Percentiles rank a stretch among this genome's conserved stretches.
Evolutionary conservation across 1,284 basidiomycete genomes (phyloP).

Genomic region (Puccinia horiana): DNA sequence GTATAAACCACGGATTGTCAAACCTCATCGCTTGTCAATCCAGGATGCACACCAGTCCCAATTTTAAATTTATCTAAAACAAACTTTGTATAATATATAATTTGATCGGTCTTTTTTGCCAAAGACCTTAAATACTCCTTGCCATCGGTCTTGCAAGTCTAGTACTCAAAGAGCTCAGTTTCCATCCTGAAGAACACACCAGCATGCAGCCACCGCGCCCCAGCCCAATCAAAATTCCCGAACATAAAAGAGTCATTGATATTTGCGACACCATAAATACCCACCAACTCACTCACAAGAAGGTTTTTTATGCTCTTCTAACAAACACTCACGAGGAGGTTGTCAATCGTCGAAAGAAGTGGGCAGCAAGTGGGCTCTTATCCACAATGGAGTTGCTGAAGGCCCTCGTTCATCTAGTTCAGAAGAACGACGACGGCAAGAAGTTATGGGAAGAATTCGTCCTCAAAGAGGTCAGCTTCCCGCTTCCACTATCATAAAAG

Average conservation of each 20-base stretch:
- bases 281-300: background rate
- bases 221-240: too few relatives aligned
- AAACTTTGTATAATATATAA: too few relatives aligned
- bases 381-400: slow-evolving; percentile 10
- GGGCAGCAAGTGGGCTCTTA: background rate
- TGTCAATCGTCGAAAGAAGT: background rate
- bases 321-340: background rate
- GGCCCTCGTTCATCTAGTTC: background rate
- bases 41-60: too few relatives aligned
- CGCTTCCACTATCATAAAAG: background rate
- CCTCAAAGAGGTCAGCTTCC: background rate
- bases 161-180: too few relatives aligned
- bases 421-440: background rate
- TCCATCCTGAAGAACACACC: too few relatives aligned
- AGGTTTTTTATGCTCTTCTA: background rate
- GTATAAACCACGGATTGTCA: too few relatives aligned
- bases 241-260: background rate
- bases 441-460: background rate
- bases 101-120: too few relatives aligned
- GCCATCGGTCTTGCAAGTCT: too few relatives aligned
- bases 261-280: background rate
- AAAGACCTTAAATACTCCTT: too few relatives aligned
- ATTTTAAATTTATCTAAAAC: too few relatives aligned
- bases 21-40: too few relatives aligned
- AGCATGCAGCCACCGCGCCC: too few relatives aligned